These are phyloP conservation scores for Aspergillus sp. DNA, from an alignment of 2,329 filamentous ascomycete genomes.

Conservation along the genomic window DNA sequence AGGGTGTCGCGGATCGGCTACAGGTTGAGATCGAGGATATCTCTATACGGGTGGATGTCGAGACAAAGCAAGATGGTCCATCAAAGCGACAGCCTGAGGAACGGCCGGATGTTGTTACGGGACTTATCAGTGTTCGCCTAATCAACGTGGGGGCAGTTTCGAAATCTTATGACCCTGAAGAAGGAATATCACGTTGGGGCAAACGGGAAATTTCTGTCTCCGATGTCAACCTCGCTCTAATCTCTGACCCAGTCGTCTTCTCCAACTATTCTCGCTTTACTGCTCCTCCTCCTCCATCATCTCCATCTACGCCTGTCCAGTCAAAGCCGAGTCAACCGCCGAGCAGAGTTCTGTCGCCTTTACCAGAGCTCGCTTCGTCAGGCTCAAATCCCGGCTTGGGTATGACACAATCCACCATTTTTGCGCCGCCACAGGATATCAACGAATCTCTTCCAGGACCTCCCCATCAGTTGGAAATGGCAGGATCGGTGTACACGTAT, in stretches of 20 bases:
- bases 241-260: conserved; percentile 51
- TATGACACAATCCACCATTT: conserved; percentile 40
- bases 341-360: conserved; percentile 27
- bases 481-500: conserved; percentile 32
- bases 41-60: conserved; percentile 52
- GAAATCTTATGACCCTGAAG: conserved; percentile 15
- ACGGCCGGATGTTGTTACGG: conserved; percentile 37
- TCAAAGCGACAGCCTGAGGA: conserved; percentile 34
- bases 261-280: conserved; percentile 43
- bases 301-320: conserved; percentile 33
- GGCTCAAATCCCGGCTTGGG: conserved; percentile 25
- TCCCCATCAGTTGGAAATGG: conserved; percentile 20
- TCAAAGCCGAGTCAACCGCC: conserved; percentile 31
- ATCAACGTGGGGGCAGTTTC: conserved; percentile 34
- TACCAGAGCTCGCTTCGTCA: conserved; percentile 21
- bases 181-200: conserved; percentile 30
- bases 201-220: conserved; percentile 47
- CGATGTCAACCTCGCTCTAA: conserved; percentile 45
- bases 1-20: conserved; percentile 58
- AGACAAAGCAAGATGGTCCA: conserved; percentile 40
- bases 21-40: conserved; percentile 55
- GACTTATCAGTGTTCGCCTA: conserved; percentile 34
- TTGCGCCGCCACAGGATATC: conserved; percentile 26
- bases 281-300: conserved; percentile 32
- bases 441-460: background rate